Conservation (phyloP, 75 land plant genomes). For the Pinus albicaulis region DNA sequence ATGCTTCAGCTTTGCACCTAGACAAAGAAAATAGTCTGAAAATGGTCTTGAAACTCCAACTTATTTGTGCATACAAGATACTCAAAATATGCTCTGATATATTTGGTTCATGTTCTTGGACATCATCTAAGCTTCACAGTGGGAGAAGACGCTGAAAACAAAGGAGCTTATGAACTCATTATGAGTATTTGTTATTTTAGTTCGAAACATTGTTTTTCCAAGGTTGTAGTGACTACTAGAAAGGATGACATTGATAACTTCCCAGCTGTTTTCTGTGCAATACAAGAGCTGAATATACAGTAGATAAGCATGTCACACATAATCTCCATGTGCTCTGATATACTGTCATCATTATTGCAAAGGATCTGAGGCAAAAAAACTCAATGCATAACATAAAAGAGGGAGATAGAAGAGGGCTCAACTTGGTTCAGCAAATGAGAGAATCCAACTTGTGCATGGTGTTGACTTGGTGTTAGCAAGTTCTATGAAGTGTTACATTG, state of each 20-base stretch:
- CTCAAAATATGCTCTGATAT: conserved; percentile 74
- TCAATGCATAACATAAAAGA: neutral
- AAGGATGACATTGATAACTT: conserved; percentile 31
- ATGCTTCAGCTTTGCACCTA: conserved; percentile 23
- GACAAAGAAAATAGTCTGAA: conserved; percentile 17
- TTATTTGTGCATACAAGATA: conserved; percentile 18
- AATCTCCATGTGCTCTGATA: neutral
- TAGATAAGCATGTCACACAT: conserved; percentile 44
- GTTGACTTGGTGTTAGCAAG: conserved; percentile 15
- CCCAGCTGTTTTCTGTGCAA: conserved; percentile 61
- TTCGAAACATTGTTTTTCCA: conserved; percentile 43
- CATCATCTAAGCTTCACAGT: conserved; percentile 68
- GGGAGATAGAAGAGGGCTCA: neutral
- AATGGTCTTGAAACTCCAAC: too few relatives aligned
- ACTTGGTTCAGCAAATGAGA: conserved; percentile 5
- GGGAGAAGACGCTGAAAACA: conserved; percentile 35
- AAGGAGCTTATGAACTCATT: conserved; percentile 43
- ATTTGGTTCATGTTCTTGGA: conserved; percentile 78
- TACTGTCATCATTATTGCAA: conserved; percentile 39
- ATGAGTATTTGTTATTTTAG: conserved; percentile 62
- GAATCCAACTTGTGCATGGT: conserved; percentile 21
- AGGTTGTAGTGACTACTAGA: conserved; percentile 9
- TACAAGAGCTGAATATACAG: conserved; percentile 79
- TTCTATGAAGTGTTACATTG: neutral
- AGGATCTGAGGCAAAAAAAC: conserved; percentile 22